Base-by-base conservation (phyloP, 768 basidiomycete genomes). In the Phaffia tasmanica region DNA sequence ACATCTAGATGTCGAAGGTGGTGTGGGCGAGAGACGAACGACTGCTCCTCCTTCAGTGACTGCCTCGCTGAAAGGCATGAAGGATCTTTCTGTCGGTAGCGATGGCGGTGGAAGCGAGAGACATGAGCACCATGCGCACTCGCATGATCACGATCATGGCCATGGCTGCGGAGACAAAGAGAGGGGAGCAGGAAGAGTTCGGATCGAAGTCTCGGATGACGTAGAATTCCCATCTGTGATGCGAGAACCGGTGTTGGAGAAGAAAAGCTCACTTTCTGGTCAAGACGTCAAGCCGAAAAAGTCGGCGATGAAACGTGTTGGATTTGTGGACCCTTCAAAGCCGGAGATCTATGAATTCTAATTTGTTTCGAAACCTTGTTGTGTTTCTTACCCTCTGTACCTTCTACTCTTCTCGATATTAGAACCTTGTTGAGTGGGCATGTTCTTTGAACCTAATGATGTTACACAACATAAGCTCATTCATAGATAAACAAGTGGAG, bases 1-100 rank as follows among this genome's bases (percentile, higher is more conserved):
- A 67, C 90, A 94, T 65, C 71, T 78, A 3, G 79, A 79, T 47
- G 76, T 77, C 15, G 78, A 76, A 55, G 77, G 77, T 18, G 77
- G 77, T 11, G 73, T 73, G 2, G 75, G 77, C 0, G 76, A 77
- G 67, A 69, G 77, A 48, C 35, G 73, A 59, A 76, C 76, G 9
- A 75, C 67, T 19, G 74, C 76, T 2, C 69, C 30, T 47, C 47
- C 64, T 42, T 54, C 29, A 18, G 67, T n/a, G 58, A 56, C 51
- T 23, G 58, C 21, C 1, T 32, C 21, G n/a, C n/a, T 2, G 48
- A 30, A 15, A 56, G 46, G 23, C 50, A 23, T 14, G 58, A 49
- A 6, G 65, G 47, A 18, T 65, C 5, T 42, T 25, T 3, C 32
- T 47, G 23, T 59, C 49, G 25, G 67, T 23, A 23, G 29, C 51